Conservation (phyloP, 805 yeast genomes). For the Aciculoconidium aculeatum region DNA sequence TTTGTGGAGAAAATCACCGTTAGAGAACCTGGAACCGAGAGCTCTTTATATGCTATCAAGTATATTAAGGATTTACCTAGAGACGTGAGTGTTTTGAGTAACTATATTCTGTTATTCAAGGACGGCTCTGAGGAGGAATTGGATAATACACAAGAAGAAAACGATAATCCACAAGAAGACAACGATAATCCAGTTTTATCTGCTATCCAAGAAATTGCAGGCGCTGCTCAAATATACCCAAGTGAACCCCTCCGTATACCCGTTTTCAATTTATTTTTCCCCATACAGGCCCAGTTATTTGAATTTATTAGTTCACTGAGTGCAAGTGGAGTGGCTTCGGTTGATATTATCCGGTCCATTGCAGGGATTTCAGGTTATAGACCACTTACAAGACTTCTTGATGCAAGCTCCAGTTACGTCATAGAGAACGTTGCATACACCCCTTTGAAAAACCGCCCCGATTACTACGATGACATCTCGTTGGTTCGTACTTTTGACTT, state of each 20-base stretch:
- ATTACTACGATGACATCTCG: slow-evolving; percentile 18
- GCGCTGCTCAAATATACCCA: too few relatives aligned
- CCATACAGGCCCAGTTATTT: slow-evolving; percentile 60
- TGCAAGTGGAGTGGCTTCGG: slow-evolving; percentile 51
- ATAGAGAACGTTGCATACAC: slow-evolving; percentile 15
- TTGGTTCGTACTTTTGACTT: slow-evolving; percentile 64
- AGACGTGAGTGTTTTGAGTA: slow-evolving; percentile 39
- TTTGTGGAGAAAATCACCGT: slow-evolving; percentile 49
- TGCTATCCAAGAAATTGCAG: too few relatives aligned
- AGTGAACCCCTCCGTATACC: too few relatives aligned
- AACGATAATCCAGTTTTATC: too few relatives aligned
- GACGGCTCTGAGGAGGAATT: slow-evolving; percentile 2
- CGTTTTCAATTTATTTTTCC: slow-evolving; percentile 47
- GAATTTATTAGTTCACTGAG: slow-evolving; percentile 44
- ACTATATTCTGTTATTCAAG: slow-evolving; percentile 24
- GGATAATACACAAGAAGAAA: slow-evolving; percentile 24
- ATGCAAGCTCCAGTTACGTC: slow-evolving; percentile 37
- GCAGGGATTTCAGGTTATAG: slow-evolving; percentile 52
- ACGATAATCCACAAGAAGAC: slow-evolving; percentile 10
- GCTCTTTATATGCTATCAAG: slow-evolving; percentile 32
- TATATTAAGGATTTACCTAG: slow-evolving; percentile 44
- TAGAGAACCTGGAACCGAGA: slow-evolving; percentile 22
- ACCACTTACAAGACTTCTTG: slow-evolving; percentile 48
- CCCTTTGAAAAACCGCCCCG: slow-evolving; percentile 20
- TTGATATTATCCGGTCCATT: slow-evolving; percentile 43